Base-by-base conservation (phyloP, 352 stramenopile genomes). In the Pythium monospermum region DNA sequence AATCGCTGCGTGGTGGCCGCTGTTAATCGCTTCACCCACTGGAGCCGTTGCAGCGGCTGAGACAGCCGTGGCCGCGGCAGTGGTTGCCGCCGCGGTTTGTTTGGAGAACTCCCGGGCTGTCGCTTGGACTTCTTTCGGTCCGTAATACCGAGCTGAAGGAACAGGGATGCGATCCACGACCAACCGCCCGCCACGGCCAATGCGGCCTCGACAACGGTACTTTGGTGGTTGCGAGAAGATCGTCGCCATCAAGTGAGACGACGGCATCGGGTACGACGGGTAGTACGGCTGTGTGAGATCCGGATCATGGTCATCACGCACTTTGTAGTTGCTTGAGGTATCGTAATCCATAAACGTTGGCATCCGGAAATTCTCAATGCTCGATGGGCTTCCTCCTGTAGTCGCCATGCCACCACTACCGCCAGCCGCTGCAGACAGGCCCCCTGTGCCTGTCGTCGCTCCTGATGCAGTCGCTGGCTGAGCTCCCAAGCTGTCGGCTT, bases 301-400 rank as follows among this genome's bases (percentile, higher is more conserved):
- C 2, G 41, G 19, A 7, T 65, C 50, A 7, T 74, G 50, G 11
- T 67, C 69, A 23, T 73, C 58, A 16, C 72, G 59, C 59, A 85
- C 75, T 21, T 60, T 63, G 36, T 86, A 86, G 50, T 88, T 88
- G 25, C 61, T 51, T 6, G 75, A 73, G 8, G 78, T 83, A 36
- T 88, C 78, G 50, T 89, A 88, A 27, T 90, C 78, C 70, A 91
- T 79, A 45, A 91, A 91, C 8, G 72, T 66, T n/a, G 43, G 39
- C 30, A 72, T 54, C 0, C 50, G 49, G 5, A 47, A 53, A 13
- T 16, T 61, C 33, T 55, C 54, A 30, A 61, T 52, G 15, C 46
- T 51, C 1, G 54, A 45, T 22, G 54, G 54, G 33, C 54, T 61
- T 28, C 30, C 37, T 39, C 35, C 44, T 13, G 7, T 35, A 8